phyloP scores from a whole-genome alignment of 2,329 filamentous ascomycete species.

The Orbilia javanica region DNA sequence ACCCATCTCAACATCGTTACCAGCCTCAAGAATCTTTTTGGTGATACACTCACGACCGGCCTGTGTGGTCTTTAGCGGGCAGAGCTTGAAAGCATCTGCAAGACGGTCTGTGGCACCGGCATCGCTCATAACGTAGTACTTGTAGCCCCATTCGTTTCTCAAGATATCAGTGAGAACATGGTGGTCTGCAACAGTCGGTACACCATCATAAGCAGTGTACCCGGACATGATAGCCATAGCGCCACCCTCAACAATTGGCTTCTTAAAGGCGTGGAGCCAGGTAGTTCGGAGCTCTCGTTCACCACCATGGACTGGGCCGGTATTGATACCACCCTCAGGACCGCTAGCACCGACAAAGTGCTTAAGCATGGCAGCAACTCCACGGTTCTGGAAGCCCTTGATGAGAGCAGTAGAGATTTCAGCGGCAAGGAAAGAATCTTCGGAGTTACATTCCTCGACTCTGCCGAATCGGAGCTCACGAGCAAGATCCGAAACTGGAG shows the following conservation, averaged over 20 bases:
- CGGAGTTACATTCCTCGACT: slow-evolving; percentile 80
- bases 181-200: slow-evolving; percentile 76
- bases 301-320: slow-evolving; percentile 72
- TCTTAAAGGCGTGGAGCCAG: slow-evolving; percentile 74
- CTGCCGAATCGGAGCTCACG: slow-evolving; percentile 78
- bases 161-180: slow-evolving; percentile 77
- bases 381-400: slow-evolving; percentile 73
- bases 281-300: slow-evolving; percentile 71
- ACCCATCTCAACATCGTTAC: slow-evolving; percentile 82
- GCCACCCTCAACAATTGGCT: slow-evolving; percentile 77
- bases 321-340: slow-evolving; percentile 80
- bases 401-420: slow-evolving; percentile 75
- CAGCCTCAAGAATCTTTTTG: slow-evolving; percentile 74
- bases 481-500: slow-evolving; percentile 77
- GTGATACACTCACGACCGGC: slow-evolving; percentile 65
- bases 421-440: slow-evolving; percentile 77
- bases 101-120: slow-evolving; percentile 74
- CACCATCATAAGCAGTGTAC: slow-evolving; percentile 80
- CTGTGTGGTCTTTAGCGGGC: slow-evolving; percentile 70
- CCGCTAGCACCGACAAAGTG: slow-evolving; percentile 78
- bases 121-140: slow-evolving; percentile 72
- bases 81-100: slow-evolving; percentile 72
- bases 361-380: slow-evolving; percentile 79
- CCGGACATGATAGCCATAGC: slow-evolving; percentile 79
- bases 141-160: slow-evolving; percentile 78